Conservation (phyloP, 2,329 filamentous ascomycete species). For the Sporothrix curviconia region DNA sequence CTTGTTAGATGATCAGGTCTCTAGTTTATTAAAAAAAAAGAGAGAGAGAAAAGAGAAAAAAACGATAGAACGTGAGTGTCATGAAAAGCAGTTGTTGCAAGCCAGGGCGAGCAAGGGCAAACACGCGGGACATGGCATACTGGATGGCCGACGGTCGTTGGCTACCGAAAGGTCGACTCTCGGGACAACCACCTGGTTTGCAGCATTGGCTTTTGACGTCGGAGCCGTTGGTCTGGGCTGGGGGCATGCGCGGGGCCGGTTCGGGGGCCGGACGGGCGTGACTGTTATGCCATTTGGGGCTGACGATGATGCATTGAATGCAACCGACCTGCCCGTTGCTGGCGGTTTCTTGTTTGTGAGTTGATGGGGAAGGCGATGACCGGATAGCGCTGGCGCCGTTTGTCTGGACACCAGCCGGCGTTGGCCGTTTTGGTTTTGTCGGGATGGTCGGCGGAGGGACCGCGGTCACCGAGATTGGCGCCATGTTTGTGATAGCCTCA, state of each 20-base stretch:
- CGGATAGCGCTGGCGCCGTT: constrained; percentile 54
- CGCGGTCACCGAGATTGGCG: constrained; percentile 45
- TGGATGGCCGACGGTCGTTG: constrained; percentile 45
- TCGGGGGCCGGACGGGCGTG: constrained; percentile 44
- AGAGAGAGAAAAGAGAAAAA: neutral
- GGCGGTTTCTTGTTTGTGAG: constrained; percentile 50
- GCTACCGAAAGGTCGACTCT: constrained; percentile 35
- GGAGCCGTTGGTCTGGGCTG: neutral
- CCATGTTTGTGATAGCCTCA: constrained; percentile 34
- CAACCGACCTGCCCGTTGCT: constrained; percentile 43
- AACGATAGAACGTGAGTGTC: neutral
- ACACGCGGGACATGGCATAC: constrained; percentile 30
- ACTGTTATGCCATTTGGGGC: constrained; percentile 37
- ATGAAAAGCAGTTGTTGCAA: too few species aligned
- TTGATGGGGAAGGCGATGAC: constrained; percentile 53
- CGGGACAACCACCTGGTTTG: constrained; percentile 17
- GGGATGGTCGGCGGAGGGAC: constrained; percentile 36
- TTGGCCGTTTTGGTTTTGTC: constrained; percentile 62
- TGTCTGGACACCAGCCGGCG: constrained; percentile 58
- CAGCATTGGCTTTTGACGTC: neutral
- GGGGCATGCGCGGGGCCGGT: constrained; percentile 44
- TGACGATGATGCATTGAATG: constrained; percentile 28
- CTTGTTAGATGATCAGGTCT: too few species aligned
- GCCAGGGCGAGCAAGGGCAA: neutral
- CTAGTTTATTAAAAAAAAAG: neutral